These are phyloP conservation scores for Bolboschoenoplectus hybrid DNA, from an alignment of 202 grass and related monocot genomes.

Conservation along the genomic window DNA sequence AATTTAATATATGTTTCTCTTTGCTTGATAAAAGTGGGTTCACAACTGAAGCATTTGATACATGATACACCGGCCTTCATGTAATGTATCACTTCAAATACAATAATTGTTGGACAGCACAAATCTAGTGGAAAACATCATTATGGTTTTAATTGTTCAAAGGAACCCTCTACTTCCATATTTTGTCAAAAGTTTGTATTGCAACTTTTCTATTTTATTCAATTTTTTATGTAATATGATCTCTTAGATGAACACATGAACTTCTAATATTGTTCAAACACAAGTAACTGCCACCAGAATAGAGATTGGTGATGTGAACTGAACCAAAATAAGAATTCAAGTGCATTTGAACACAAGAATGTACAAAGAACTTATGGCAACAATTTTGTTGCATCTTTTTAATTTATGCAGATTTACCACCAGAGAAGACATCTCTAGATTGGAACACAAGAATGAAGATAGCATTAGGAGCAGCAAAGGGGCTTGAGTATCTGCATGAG, in stretches of 20 bases:
- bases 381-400: neutral
- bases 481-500: conserved; percentile 79
- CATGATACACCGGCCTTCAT: neutral
- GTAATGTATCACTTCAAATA: neutral
- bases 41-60: neutral
- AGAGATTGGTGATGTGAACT: neutral
- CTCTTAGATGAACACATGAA: neutral
- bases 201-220: neutral
- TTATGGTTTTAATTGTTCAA: neutral
- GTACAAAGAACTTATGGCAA: conserved; percentile 12
- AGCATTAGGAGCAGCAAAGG: conserved; percentile 65
- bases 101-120: neutral
- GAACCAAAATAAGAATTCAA: neutral
- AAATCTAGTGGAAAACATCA: neutral
- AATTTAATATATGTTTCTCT: neutral
- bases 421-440: conserved; percentile 43
- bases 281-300: neutral
- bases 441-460: conserved; percentile 75
- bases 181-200: neutral
- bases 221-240: neutral
- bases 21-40: neutral
- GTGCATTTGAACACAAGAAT: neutral
- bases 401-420: conserved; percentile 40
- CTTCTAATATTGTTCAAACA: conserved; percentile 1
- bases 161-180: neutral